Conservation (phyloP, 2,329 filamentous ascomycete species). For the Aspergillus brasiliensis region DNA sequence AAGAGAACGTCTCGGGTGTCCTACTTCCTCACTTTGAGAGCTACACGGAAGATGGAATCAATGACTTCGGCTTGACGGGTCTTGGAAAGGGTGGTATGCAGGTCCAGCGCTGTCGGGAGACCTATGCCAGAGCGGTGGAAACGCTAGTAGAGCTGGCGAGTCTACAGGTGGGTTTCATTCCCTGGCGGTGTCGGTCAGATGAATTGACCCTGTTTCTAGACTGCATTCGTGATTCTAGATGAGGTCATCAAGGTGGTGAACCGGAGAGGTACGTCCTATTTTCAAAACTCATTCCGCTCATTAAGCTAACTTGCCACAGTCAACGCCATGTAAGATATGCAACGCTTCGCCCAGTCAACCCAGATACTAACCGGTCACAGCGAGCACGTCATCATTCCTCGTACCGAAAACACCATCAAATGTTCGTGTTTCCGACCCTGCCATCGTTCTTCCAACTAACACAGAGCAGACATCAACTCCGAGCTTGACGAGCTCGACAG, state of each 20-base stretch:
- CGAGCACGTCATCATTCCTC: conserved; percentile 80
- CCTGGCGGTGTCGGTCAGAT: background rate
- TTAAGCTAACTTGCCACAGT: conserved; percentile 56
- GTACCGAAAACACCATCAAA: conserved; percentile 99
- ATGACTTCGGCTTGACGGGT: conserved; percentile 94
- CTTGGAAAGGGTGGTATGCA: conserved; percentile 97
- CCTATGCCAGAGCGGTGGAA: conserved; percentile 93
- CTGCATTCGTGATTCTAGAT: conserved; percentile 95
- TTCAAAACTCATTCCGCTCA: background rate
- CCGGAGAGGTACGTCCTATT: conserved; percentile 68
- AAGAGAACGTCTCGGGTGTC: conserved; percentile 98
- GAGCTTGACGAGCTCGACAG: conserved; percentile 96
- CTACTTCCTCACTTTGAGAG: conserved; percentile 92
- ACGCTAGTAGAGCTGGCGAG: conserved; percentile 93
- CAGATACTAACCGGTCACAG: conserved; percentile 29
- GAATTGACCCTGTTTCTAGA: conserved; percentile 51
- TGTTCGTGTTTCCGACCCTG: conserved; percentile 54
- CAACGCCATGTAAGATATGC: conserved; percentile 78
- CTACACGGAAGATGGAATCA: conserved; percentile 83
- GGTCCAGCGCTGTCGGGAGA: conserved; percentile 91
- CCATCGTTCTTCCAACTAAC: conserved; percentile 12
- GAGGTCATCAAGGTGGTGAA: conserved; percentile 99
- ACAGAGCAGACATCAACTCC: conserved; percentile 79
- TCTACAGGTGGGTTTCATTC: conserved; percentile 62
- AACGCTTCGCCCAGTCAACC: background rate